Evolutionary conservation across 2,329 filamentous ascomycete genomes (phyloP).

Genomic region (Fusarium sacchari): DNA sequence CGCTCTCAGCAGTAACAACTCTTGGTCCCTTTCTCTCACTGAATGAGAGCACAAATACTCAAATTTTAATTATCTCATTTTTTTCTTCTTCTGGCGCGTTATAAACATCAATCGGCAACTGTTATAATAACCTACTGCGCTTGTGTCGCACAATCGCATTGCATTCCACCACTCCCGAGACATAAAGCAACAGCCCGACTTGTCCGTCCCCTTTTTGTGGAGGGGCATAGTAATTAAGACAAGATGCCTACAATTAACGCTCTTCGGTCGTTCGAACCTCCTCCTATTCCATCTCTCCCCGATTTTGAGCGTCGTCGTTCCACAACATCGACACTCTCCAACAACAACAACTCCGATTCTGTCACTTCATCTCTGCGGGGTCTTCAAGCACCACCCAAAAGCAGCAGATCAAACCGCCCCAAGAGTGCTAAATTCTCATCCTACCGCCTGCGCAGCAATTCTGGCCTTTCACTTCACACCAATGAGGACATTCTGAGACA

Average conservation of each 20-base stretch:
- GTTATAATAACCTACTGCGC: background rate
- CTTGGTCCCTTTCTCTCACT: background rate
- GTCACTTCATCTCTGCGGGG: conserved; percentile 28
- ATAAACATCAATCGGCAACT: background rate
- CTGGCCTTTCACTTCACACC: conserved; percentile 57
- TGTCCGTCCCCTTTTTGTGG: background rate
- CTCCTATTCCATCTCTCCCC: conserved; percentile 40
- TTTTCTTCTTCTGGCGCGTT: background rate
- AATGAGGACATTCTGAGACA: conserved; percentile 57
- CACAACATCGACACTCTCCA: conserved; percentile 31
- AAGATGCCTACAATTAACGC: conserved; percentile 42
- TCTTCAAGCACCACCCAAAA: conserved; percentile 36
- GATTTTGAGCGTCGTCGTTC: conserved; percentile 43
- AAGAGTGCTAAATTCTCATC: conserved; percentile 45
- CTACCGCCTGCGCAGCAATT: conserved; percentile 55
- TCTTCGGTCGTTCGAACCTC: conserved; percentile 40
- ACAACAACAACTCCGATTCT: conserved; percentile 28
- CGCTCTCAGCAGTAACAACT: background rate
- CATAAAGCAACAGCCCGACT: background rate
- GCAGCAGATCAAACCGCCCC: conserved; percentile 37
- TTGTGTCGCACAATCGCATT: conserved; percentile 16
- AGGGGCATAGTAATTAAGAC: background rate
- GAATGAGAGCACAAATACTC: background rate
- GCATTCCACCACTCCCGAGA: background rate
- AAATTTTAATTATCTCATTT: background rate